These are phyloP conservation scores for Fusarium hostae DNA, from an alignment of 2,329 filamentous ascomycete genomes.

Conservation along the genomic window DNA sequence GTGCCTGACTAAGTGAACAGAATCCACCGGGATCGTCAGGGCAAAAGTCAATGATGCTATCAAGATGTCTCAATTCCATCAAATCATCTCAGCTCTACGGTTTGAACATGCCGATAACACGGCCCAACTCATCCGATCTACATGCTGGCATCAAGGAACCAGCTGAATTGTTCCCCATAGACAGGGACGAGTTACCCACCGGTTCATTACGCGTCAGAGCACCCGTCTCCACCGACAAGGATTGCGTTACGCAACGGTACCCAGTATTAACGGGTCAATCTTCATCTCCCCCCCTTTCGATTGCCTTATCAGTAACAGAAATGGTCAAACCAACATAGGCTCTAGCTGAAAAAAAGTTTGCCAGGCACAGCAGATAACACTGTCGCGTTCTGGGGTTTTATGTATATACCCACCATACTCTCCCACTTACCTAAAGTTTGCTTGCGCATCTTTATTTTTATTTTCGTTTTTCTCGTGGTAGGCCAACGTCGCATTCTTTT, in stretches of 20 bases:
- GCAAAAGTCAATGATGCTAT: constrained; percentile 10
- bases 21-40: constrained; percentile 8
- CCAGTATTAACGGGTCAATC: constrained; percentile 19
- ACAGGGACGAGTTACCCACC: constrained; percentile 4
- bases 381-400: background rate
- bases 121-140: background rate
- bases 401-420: constrained; percentile 14
- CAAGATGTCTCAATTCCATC: background rate
- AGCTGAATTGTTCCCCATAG: constrained; percentile 7
- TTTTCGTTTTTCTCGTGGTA: background rate
- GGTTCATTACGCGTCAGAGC: constrained; percentile 20
- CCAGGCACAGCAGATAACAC: constrained; percentile 9
- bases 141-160: background rate
- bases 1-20: constrained; percentile 12
- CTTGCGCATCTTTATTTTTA: constrained; percentile 4
- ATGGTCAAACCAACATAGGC: background rate
- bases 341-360: constrained; percentile 6
- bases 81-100: background rate
- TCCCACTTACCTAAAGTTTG: constrained; percentile 25
- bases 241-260: constrained; percentile 20
- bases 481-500: constrained; percentile 17
- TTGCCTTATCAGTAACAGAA: constrained; percentile 6
- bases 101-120: background rate
- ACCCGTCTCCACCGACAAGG: constrained; percentile 11
- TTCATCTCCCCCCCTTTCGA: constrained; percentile 25